Evolutionary conservation across 2,329 filamentous ascomycete genomes (phyloP), one percentile per base, ranked within the genome.

Genomic region (Exophiala calicioides): DNA sequence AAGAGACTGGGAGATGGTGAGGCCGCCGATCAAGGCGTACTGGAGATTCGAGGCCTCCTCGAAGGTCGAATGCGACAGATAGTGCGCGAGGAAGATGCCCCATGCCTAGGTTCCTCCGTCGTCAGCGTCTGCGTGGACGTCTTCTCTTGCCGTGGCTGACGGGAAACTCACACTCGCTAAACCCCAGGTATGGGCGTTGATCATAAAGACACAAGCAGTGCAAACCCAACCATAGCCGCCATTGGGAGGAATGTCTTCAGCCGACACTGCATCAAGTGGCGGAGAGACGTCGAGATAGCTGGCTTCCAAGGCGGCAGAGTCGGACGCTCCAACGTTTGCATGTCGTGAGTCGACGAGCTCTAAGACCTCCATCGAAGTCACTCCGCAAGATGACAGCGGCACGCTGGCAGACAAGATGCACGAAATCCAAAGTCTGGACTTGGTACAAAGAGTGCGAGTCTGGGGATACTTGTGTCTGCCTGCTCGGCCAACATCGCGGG

Each of bases 71-170:
- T 62, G 50, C 1, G 59, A 46, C 4, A 72, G 58, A 43, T 70
- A 74, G 40, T 71, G 62, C 3, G 66, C 61, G 0, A 74, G 62
- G 47, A 71, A 74, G 16, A 75, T 65, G 26, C 67, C 69, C 50
- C 70, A 74, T 13, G 64, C 36, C 47, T 50, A 27, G 18, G 5
- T 15, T n/a, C n/a, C 7, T 33, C 30, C 7, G 30, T 33, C 10
- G 30, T 33, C 30, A 33, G 30, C n/a, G n/a, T n/a, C n/a, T n/a
- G n/a, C n/a, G n/a, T n/a, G n/a, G n/a, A n/a, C n/a, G n/a, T n/a
- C n/a, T n/a, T n/a, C n/a, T n/a, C n/a, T n/a, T n/a, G n/a, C 3
- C 13, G 9, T 27, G 13, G 3, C 10, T 2, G 19, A 21, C 6
- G 13, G 6, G 6, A 6, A 23, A 53, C 60, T 47, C 56, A 52